phyloP scores from a whole-genome alignment of 441 rosid species.

The Adansonia madagascariensis region DNA sequence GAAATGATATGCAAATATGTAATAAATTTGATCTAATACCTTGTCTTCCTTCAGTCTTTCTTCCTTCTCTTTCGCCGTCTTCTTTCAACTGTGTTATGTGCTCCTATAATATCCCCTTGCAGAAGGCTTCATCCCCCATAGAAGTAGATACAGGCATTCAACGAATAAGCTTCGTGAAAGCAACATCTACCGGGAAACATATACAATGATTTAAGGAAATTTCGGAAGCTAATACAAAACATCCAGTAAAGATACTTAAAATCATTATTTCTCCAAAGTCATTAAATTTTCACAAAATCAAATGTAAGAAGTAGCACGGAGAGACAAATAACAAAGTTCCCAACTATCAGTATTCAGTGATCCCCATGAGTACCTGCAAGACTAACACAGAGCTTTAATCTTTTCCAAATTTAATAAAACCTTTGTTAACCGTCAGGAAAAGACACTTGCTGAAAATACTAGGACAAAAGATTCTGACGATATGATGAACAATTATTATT shows the following conservation, averaged over 20 bases:
- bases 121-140: constrained; percentile 58
- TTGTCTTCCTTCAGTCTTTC: constrained; percentile 53
- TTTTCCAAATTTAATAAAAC: constrained; percentile 1
- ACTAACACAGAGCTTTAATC: background rate
- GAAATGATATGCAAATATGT: constrained; percentile 16
- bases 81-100: constrained; percentile 56
- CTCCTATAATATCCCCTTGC: constrained; percentile 58
- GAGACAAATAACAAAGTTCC: background rate
- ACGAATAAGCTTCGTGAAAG: constrained; percentile 14
- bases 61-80: constrained; percentile 49
- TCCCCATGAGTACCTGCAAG: background rate
- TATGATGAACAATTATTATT: background rate
- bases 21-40: constrained; percentile 39
- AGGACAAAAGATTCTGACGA: background rate
- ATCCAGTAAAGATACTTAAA: constrained; percentile 1
- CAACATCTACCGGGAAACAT: background rate
- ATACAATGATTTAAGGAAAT: constrained; percentile 16
- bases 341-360: background rate
- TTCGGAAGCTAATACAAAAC: constrained; percentile 14
- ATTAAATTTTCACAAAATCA: constrained; percentile 10
- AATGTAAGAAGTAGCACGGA: background rate
- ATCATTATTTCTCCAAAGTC: constrained; percentile 14
- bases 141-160: constrained; percentile 45
- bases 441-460: background rate
- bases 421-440: constrained; percentile 10